Percentiles rank a stretch among this genome's conserved stretches.
Evolutionary conservation across 495 filamentous ascomycete genomes (phyloP).

Genomic region (Hyphodiscus hymeniophilus): DNA sequence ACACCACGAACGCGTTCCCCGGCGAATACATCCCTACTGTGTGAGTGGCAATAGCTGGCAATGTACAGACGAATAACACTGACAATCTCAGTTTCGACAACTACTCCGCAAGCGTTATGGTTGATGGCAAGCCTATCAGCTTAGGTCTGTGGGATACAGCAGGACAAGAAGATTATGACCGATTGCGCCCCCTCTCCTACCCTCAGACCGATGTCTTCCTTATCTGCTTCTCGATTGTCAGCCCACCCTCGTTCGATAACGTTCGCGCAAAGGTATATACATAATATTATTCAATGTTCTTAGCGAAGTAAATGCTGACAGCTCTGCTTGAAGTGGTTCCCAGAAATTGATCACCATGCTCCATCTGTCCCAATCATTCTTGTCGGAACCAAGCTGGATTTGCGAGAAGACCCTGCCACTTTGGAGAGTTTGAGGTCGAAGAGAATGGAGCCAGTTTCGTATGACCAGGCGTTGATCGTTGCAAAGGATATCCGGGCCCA

Average conservation of each 20-base stretch:
- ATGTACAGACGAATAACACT: constrained; percentile 3
- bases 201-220: constrained; percentile 97
- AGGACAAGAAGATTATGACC: constrained; percentile 84
- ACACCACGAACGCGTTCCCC: constrained; percentile 98
- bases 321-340: constrained; percentile 53
- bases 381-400: constrained; percentile 94
- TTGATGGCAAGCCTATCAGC: constrained; percentile 94
- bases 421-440: constrained; percentile 68
- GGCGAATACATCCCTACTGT: constrained; percentile 99
- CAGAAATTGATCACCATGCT: constrained; percentile 94
- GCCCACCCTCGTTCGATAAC: constrained; percentile 95
- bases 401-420: constrained; percentile 83
- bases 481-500: constrained; percentile 88
- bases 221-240: constrained; percentile 97
- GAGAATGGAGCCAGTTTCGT: constrained; percentile 86
- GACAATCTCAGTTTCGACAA: constrained; percentile 77
- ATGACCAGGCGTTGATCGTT: constrained; percentile 75
- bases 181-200: constrained; percentile 90
- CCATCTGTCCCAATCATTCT: constrained; percentile 94
- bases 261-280: constrained; percentile 78
- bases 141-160: constrained; percentile 98
- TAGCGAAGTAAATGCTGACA: constrained; percentile 2
- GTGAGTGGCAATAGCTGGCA: constrained; percentile 46
- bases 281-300: constrained; percentile 17
- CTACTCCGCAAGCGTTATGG: constrained; percentile 98